These are phyloP conservation scores for Aspergillus fumigatiaffinis DNA, from an alignment of 2,329 filamentous ascomycete species.

Conservation along the genomic window DNA sequence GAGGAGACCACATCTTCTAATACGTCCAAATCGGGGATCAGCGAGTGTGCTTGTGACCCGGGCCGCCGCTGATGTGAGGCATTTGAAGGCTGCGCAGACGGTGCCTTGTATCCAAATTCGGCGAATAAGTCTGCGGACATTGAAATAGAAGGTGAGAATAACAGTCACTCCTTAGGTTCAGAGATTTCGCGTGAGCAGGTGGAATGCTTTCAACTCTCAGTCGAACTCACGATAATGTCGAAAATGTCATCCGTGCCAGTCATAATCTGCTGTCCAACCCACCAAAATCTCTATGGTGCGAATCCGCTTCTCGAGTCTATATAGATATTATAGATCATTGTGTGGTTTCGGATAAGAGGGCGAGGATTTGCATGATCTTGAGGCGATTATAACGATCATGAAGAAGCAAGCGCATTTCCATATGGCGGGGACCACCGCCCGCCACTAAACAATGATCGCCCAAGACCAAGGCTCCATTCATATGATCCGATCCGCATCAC, in stretches of 20 bases:
- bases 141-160: constrained; percentile 5
- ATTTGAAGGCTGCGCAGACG: constrained; percentile 14
- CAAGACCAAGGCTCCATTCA: neutral
- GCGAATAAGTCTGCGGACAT: constrained; percentile 55
- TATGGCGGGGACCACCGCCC: neutral
- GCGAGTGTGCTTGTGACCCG: constrained; percentile 13
- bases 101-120: constrained; percentile 42
- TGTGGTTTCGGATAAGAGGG: neutral
- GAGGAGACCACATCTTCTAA: constrained; percentile 15
- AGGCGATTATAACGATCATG: neutral
- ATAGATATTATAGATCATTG: neutral
- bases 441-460: neutral
- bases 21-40: constrained; percentile 21
- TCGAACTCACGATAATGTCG: neutral
- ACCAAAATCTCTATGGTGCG: neutral
- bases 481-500: neutral
- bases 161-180: neutral
- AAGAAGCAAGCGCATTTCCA: neutral
- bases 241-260: neutral
- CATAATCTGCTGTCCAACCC: neutral
- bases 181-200: neutral
- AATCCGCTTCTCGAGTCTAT: neutral
- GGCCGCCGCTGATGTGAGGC: constrained; percentile 4
- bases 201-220: neutral
- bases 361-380: neutral